Conservation (phyloP, 139 green algal species). For the Tetradesmus lagerheimii region DNA sequence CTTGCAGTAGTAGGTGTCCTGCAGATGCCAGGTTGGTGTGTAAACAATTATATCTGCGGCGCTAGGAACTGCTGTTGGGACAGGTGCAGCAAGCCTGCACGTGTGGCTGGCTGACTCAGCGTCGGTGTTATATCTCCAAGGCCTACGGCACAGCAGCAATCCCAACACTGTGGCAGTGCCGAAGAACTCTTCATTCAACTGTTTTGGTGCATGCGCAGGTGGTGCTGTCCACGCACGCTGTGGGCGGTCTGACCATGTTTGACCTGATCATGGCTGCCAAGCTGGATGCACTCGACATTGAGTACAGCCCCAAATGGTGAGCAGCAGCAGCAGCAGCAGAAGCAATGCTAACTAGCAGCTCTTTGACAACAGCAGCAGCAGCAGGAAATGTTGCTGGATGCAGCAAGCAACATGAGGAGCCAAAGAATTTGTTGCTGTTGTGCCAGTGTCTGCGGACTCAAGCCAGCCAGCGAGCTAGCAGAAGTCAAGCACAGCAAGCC, state of each 20-base stretch:
- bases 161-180: too few relatives aligned
- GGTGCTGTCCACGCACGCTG: slow-evolving; percentile 71
- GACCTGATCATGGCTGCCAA: slow-evolving; percentile 82
- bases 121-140: too few relatives aligned
- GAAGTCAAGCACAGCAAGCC: neutral
- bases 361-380: neutral
- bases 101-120: too few relatives aligned
- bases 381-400: neutral
- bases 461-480: neutral
- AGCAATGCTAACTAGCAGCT: too few relatives aligned
- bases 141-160: too few relatives aligned
- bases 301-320: slow-evolving; percentile 79
- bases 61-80: too few relatives aligned
- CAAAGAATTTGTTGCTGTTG: neutral
- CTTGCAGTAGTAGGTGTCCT: too few relatives aligned
- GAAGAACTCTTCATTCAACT: too few relatives aligned
- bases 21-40: too few relatives aligned
- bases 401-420: neutral
- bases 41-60: too few relatives aligned
- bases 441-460: neutral
- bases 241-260: slow-evolving; percentile 67
- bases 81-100: too few relatives aligned
- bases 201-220: slow-evolving; percentile 43
- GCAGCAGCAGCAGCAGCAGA: slow-evolving; percentile 41
- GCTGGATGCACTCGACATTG: slow-evolving; percentile 68